phyloP scores from a whole-genome alignment of 1,284 basidiomycete genomes.

The Malassezia cuniculi region DNA sequence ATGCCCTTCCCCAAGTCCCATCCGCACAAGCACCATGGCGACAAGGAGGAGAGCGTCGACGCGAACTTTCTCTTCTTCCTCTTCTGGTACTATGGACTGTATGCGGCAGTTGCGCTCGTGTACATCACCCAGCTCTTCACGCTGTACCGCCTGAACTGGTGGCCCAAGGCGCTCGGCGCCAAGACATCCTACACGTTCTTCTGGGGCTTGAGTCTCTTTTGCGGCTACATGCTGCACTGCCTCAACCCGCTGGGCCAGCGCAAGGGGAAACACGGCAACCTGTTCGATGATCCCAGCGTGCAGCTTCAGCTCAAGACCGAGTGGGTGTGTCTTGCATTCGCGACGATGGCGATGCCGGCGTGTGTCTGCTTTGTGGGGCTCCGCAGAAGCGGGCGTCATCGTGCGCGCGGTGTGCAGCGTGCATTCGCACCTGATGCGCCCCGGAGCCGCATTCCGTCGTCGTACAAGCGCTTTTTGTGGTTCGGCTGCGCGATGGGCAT shows the following conservation, averaged over 20 bases:
- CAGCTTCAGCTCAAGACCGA: conserved; percentile 53
- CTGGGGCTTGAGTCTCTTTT: conserved; percentile 48
- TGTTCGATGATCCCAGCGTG: neutral
- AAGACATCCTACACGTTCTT: conserved; percentile 49
- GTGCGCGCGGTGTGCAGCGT: conserved; percentile 45
- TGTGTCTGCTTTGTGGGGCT: conserved; percentile 42
- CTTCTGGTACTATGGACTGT: conserved; percentile 43
- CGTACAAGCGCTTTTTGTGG: conserved; percentile 52
- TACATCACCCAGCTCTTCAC: conserved; percentile 53
- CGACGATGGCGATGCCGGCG: conserved; percentile 52
- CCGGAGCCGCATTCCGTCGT: conserved; percentile 50
- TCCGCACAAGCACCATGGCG: neutral
- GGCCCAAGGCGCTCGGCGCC: conserved; percentile 49
- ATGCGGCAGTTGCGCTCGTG: conserved; percentile 46
- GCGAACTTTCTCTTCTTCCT: conserved; percentile 44
- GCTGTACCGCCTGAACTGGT: conserved; percentile 49
- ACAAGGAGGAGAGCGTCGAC: conserved; percentile 13
- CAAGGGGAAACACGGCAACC: neutral
- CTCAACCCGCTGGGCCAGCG: conserved; percentile 8
- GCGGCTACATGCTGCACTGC: conserved; percentile 48
- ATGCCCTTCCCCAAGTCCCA: conserved; percentile 2
- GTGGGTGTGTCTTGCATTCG: conserved; percentile 52
- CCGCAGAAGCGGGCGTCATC: conserved; percentile 33
- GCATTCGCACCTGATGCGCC: conserved; percentile 48
- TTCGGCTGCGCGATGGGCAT: conserved; percentile 51